These are phyloP conservation scores for Candida verbasci DNA, from an alignment of 805 yeast species.

Conservation along the genomic window DNA sequence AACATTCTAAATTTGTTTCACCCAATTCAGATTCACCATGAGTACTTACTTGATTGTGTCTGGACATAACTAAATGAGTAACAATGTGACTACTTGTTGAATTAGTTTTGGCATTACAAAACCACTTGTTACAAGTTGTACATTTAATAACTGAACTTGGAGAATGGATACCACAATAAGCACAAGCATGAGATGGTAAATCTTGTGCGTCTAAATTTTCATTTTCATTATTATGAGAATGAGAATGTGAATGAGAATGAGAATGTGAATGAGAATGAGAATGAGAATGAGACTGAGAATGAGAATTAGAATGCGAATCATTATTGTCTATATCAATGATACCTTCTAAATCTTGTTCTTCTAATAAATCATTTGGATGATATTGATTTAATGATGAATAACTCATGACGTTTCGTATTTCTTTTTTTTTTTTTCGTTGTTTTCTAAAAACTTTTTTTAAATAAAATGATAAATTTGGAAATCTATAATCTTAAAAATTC, in stretches of 20 bases:
- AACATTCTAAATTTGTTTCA: conserved; percentile 84
- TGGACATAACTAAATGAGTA: conserved; percentile 76
- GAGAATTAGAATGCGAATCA: too few relatives aligned
- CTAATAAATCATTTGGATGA: conserved; percentile 1
- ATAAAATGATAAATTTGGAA: conserved; percentile 3
- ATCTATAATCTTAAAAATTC: too few relatives aligned
- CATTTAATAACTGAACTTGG: conserved; percentile 71
- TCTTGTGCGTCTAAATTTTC: too few relatives aligned
- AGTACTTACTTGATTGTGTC: conserved; percentile 68
- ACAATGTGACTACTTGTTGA: conserved; percentile 74
- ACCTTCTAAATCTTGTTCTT: conserved; percentile 9
- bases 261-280: background rate
- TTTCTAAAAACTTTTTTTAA: too few relatives aligned
- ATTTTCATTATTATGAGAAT: too few relatives aligned
- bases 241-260: too few relatives aligned
- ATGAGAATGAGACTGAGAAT: conserved; percentile 6
- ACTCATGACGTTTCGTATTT: background rate
- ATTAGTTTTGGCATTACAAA: conserved; percentile 67
- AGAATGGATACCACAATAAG: conserved; percentile 72
- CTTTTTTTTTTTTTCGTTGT: too few relatives aligned
- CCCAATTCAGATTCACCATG: conserved; percentile 83
- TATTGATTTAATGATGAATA: conserved; percentile 1
- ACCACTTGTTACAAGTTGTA: conserved; percentile 77
- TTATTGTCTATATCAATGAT: too few relatives aligned
- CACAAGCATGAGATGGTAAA: conserved; percentile 31